phyloP scores from a whole-genome alignment of 192 early-diverging fungal species.

The Entomortierella parvispora region DNA sequence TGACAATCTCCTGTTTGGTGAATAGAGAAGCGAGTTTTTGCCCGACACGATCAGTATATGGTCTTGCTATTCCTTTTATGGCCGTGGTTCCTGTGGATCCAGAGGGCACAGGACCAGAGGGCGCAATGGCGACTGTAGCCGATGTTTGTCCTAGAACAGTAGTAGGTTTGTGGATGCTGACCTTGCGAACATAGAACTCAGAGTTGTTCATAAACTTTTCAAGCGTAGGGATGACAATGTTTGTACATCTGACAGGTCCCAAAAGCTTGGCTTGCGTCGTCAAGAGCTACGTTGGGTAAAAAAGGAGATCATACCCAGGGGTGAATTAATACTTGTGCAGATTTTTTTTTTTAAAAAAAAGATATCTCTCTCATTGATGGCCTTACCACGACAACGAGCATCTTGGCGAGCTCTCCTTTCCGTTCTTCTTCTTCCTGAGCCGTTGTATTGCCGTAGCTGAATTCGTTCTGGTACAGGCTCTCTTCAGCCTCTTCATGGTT shows the following conservation, averaged over 20 bases:
- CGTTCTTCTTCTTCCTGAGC: constrained; percentile 41
- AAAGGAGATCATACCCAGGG: neutral
- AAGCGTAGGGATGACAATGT: constrained; percentile 59
- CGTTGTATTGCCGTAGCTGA: neutral
- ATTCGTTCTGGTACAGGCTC: constrained; percentile 12
- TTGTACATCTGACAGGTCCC: constrained; percentile 57
- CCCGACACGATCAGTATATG: neutral
- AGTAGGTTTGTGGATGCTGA: no score
- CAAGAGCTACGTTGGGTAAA: constrained; percentile 51
- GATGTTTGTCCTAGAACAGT: no score
- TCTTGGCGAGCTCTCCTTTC: constrained; percentile 54
- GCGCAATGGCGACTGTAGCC: no score
- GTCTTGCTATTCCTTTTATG: neutral
- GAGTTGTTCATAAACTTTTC: constrained; percentile 56
- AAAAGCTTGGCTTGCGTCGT: constrained; percentile 57
- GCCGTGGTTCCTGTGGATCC: no score
- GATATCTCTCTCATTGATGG: no score
- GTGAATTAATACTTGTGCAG: no score
- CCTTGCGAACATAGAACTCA: constrained; percentile 69
- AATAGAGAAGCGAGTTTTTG: neutral
- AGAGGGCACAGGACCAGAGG: no score
- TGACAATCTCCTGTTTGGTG: constrained; percentile 49
- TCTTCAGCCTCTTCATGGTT: constrained; percentile 24
- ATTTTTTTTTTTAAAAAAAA: no score
- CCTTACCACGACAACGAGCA: constrained; percentile 54